Percentiles rank a stretch among this genome's conserved stretches.
Evolutionary conservation across 1,284 basidiomycete genomes (phyloP).

Genomic region (Cutaneotrichosporon curvatum): DNA sequence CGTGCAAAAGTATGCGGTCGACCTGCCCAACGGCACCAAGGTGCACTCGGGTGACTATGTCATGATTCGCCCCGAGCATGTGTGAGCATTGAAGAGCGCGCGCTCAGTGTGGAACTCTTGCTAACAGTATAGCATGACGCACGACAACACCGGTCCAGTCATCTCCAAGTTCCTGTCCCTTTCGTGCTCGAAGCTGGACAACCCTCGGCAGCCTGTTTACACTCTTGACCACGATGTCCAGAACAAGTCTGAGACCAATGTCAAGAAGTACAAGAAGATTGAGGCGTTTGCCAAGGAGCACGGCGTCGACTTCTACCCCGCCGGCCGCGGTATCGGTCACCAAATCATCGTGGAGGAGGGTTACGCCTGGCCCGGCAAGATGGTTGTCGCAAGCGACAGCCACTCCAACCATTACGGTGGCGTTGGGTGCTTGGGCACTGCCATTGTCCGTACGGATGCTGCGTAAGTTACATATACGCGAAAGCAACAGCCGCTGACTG

Average conservation of each 20-base stretch:
- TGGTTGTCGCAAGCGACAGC: slow-evolving; percentile 92
- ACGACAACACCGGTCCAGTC: slow-evolving; percentile 97
- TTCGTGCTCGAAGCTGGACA: slow-evolving; percentile 76
- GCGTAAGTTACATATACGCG: slow-evolving; percentile 30
- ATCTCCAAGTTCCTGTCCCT: slow-evolving; percentile 96
- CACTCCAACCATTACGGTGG: slow-evolving; percentile 97
- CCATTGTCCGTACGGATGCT: slow-evolving; percentile 73
- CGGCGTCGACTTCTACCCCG: slow-evolving; percentile 90
- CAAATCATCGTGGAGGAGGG: slow-evolving; percentile 93
- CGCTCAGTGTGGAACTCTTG: too few relatives aligned
- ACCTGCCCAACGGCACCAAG: slow-evolving; percentile 63
- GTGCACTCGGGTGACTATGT: slow-evolving; percentile 97
- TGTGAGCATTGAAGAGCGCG: slow-evolving; percentile 47
- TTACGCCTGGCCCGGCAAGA: slow-evolving; percentile 86
- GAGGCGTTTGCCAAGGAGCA: slow-evolving; percentile 84
- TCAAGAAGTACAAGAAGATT: slow-evolving; percentile 87
- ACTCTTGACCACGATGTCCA: slow-evolving; percentile 98
- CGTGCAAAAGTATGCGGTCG: slow-evolving; percentile 93
- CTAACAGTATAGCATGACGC: slow-evolving; percentile 60
- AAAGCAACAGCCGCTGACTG: not conserved
- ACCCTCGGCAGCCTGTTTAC: slow-evolving; percentile 74
- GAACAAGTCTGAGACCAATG: slow-evolving; percentile 88
- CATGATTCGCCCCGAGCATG: slow-evolving; percentile 94
- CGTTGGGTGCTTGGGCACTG: slow-evolving; percentile 92
- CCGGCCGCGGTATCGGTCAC: slow-evolving; percentile 96